Evolutionary conservation across 2,329 filamentous ascomycete genomes (phyloP).

Genomic region (Podosphaera xanthii): DNA sequence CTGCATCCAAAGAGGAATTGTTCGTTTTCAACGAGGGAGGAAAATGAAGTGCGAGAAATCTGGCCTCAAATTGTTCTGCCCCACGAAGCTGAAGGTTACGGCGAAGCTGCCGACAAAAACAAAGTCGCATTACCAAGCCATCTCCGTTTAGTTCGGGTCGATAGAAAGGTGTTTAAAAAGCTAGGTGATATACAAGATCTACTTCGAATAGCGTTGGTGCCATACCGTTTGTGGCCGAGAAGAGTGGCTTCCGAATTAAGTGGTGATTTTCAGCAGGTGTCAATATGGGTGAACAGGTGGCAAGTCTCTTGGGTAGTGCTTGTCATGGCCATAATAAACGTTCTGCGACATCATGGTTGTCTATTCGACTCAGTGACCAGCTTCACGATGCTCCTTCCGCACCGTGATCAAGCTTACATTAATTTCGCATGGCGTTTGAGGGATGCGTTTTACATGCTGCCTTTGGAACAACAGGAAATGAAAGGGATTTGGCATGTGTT

Average conservation of each 20-base stretch:
- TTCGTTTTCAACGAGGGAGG: not conserved
- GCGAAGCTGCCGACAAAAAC: too few relatives aligned
- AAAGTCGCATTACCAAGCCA: too few relatives aligned
- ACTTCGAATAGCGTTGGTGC: too few relatives aligned
- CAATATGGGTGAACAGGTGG: too few relatives aligned
- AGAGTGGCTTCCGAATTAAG: not conserved
- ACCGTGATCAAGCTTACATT: not conserved
- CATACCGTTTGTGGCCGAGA: not conserved
- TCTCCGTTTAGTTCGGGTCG: too few relatives aligned
- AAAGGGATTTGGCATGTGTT: not conserved
- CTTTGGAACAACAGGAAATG: not conserved
- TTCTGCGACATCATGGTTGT: not conserved
- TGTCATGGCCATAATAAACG: too few relatives aligned
- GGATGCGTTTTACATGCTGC: not conserved
- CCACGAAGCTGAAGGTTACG: too few relatives aligned
- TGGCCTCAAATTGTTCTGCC: not conserved
- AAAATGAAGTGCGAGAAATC: not conserved
- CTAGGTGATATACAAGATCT: too few relatives aligned
- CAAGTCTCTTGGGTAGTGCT: too few relatives aligned
- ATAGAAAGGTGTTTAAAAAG: too few relatives aligned
- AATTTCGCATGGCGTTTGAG: not conserved
- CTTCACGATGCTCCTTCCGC: not conserved
- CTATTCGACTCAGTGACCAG: not conserved
- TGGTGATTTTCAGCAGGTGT: not conserved
- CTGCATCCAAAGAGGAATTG: not conserved